Evolutionary conservation across 192 early-diverging fungal species (phyloP).

Genomic region (Umbelopsis ramanniana): DNA sequence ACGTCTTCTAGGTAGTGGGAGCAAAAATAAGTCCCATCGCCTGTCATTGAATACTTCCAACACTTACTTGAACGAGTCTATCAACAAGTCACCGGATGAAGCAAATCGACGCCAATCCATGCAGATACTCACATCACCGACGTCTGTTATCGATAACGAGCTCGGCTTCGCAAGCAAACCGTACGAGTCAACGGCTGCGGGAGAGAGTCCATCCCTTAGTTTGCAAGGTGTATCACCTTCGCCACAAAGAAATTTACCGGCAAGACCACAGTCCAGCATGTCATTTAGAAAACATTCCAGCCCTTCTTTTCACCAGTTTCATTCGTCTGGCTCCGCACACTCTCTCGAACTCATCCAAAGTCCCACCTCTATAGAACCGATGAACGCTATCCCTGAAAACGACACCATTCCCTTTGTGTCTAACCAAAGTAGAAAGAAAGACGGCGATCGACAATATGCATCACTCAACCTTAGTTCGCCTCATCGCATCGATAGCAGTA

Average conservation of each 20-base stretch:
- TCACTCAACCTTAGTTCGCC: not conserved
- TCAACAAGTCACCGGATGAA: conserved; percentile 2
- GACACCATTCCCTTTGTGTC: not conserved
- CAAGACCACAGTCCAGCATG: not conserved
- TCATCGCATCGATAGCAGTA: not conserved
- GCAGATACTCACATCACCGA: not conserved
- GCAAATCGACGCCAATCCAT: conserved; percentile 10
- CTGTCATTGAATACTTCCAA: conserved; percentile 21
- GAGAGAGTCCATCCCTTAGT: not conserved
- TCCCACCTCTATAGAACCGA: not conserved
- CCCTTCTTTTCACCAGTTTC: not conserved
- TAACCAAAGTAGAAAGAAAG: not conserved
- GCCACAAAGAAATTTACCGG: not conserved
- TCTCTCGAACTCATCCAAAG: conserved; percentile 2
- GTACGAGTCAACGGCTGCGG: not conserved
- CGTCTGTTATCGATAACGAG: not conserved
- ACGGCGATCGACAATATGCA: not conserved
- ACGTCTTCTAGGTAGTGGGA: conserved; percentile 10
- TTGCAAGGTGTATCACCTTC: not conserved
- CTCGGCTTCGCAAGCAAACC: not conserved
- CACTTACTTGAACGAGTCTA: not conserved
- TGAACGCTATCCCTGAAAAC: conserved; percentile 1
- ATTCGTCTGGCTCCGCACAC: not conserved
- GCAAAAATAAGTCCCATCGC: not conserved
- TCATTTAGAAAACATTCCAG: conserved; percentile 3